These are phyloP conservation scores for Quercus bicolor DNA, from an alignment of 306 rosid genomes.

Conservation along the genomic window DNA sequence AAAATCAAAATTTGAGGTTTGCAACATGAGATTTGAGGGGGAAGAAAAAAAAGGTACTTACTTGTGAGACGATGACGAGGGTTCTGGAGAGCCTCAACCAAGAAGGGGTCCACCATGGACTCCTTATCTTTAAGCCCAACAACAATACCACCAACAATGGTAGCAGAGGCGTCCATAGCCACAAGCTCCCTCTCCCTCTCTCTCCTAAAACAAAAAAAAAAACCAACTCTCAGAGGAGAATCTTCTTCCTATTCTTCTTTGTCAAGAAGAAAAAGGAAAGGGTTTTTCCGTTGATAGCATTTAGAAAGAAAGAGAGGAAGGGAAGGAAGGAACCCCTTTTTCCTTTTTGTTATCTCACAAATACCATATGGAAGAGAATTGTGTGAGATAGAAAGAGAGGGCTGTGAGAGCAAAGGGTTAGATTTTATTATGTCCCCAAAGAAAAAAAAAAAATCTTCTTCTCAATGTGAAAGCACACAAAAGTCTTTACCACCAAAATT, in stretches of 20 bases:
- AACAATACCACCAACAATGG: constrained; percentile 30
- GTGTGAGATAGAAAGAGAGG: background rate
- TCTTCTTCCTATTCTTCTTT: background rate
- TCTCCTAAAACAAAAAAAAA: background rate
- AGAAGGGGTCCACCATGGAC: constrained; percentile 81
- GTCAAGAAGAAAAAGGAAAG: constrained; percentile 26
- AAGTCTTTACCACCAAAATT: background rate
- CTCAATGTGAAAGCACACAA: too few species aligned
- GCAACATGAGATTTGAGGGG: background rate
- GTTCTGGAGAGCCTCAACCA: constrained; percentile 92
- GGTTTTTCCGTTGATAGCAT: constrained; percentile 36
- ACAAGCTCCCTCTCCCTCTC: constrained; percentile 1
- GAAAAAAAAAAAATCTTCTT: constrained; percentile 5
- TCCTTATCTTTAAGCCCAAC: constrained; percentile 48
- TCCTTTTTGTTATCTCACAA: background rate
- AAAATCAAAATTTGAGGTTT: background rate
- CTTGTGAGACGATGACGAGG: constrained; percentile 89
- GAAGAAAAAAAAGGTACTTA: constrained; percentile 23
- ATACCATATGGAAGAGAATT: constrained; percentile 2
- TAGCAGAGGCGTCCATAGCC: constrained; percentile 53
- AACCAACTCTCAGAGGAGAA: background rate
- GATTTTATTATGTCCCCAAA: constrained; percentile 1
- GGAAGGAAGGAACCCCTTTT: constrained; percentile 1
- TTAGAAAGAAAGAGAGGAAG: background rate
- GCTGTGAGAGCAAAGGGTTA: background rate